Evolutionary conservation across 306 rosid genomes (phyloP).

Genomic region (Sphenostylis stenocarpa): DNA sequence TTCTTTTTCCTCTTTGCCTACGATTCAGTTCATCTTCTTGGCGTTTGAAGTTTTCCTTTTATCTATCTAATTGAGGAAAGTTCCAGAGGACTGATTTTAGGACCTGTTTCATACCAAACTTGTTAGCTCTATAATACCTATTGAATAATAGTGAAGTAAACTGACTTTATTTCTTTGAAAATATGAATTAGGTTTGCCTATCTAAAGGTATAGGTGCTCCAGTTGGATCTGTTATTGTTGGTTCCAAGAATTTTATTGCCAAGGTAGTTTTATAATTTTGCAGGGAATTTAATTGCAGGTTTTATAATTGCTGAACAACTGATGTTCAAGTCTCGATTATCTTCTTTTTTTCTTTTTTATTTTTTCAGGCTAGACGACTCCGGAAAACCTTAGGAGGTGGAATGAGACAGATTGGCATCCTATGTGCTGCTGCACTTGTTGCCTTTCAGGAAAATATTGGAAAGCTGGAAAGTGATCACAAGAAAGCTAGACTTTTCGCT

Average conservation of each 20-base stretch:
- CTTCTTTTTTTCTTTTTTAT: too few relatives aligned
- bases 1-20: slow-evolving; percentile 38
- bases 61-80: not conserved
- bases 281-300: not conserved
- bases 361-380: slow-evolving; percentile 76
- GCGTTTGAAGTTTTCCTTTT: not conserved
- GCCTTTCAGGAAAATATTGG: slow-evolving; percentile 69
- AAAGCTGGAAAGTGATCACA: slow-evolving; percentile 79
- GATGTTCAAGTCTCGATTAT: not conserved
- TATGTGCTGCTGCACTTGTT: slow-evolving; percentile 85
- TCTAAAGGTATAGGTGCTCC: slow-evolving; percentile 98
- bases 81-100: not conserved
- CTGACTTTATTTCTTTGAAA: slow-evolving; percentile 2
- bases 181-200: slow-evolving; percentile 68
- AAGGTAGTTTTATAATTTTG: slow-evolving; percentile 53
- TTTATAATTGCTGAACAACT: not conserved
- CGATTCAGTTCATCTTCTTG: slow-evolving; percentile 41
- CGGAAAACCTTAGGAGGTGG: slow-evolving; percentile 95
- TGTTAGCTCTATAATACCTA: not conserved
- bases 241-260: slow-evolving; percentile 68
- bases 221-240: slow-evolving; percentile 85
- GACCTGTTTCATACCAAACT: slow-evolving; percentile 9
- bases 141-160: not conserved
- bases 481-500: slow-evolving; percentile 69
- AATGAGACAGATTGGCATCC: slow-evolving; percentile 88